Percentiles rank a stretch among this genome's conserved stretches.
phyloP scores from a whole-genome alignment of 768 basidiomycete genomes.

The Rhodotorula kratochvilovae region DNA sequence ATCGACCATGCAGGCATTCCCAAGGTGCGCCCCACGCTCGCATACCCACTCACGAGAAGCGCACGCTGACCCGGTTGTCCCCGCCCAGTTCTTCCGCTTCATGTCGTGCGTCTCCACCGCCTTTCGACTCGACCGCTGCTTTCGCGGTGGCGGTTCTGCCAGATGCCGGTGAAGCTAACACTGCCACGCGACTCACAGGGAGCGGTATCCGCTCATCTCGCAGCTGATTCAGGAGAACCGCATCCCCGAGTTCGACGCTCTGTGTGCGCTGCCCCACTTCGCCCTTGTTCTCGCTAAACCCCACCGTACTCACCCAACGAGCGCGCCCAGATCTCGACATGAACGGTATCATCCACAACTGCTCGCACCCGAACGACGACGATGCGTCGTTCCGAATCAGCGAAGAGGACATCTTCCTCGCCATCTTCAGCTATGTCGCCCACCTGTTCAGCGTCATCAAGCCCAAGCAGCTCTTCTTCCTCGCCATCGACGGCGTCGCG shows the following conservation, averaged over 20 bases:
- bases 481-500: conserved; percentile 97
- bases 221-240: conserved; percentile 97
- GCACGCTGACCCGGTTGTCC: background rate
- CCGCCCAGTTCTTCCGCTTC: conserved; percentile 45
- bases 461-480: conserved; percentile 94
- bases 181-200: conserved; percentile 53
- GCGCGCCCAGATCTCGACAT: conserved; percentile 75
- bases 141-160: background rate
- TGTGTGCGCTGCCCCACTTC: conserved; percentile 40
- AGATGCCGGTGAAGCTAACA: background rate
- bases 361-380: conserved; percentile 95
- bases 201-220: conserved; percentile 95
- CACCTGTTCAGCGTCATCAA: conserved; percentile 95
- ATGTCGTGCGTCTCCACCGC: conserved; percentile 43
- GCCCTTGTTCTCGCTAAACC: background rate
- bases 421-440: conserved; percentile 95
- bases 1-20: conserved; percentile 30
- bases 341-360: conserved; percentile 63
- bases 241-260: conserved; percentile 89
- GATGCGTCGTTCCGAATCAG: conserved; percentile 92
- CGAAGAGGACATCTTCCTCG: conserved; percentile 95
- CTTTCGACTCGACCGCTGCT: background rate
- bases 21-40: conserved; percentile 9
- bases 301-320: no score
- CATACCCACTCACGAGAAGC: background rate